Evolutionary conservation across 495 filamentous ascomycete genomes (phyloP), one percentile per base, ranked within the genome.

Genomic region (Aspergillus kassunensis): DNA sequence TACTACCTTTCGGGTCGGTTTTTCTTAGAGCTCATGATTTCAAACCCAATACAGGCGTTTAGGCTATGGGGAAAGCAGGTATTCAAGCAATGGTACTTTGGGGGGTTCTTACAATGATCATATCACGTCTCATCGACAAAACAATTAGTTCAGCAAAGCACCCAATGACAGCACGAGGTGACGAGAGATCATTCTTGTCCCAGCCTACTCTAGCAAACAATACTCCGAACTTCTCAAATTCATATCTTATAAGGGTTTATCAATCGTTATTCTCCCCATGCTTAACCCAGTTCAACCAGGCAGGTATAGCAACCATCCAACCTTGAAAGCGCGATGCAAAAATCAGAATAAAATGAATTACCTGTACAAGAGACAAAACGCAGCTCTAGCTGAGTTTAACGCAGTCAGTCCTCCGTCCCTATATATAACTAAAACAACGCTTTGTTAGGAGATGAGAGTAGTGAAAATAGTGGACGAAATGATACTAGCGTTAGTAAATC

Each of bases 371-470:
- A 41, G 19, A 24, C 37, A 41, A 12, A 41, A 13, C 30, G 10
- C 37, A 44, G 41, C 41, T 44, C 41, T 44, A 29, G 25, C 24
- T 33, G 24, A 27, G 33, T 6, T 19, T 20, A 30, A 31, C 42
- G 5, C 15, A 13, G 18, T 10, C 15, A 44, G 25, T 10, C 13
- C 16, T 9, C 25, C 42, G 33, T 19, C 23, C 41, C 10, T 44
- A 31, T 44, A 44, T 44, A 44, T 44, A 44, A n/a, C 4, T 33
- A 12, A 41, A 41, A 41, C 37, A 24, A 10, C 21, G 18, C 37
- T 24, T n/a, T 20, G 24, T 20, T 19, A 10, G 13, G 33, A 19
- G n/a, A 13, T 19, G 24, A 25, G 2, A 13, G 33, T 23, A 46
- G 20, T 24, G n/a, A n/a, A 15, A 25, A 9, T 42, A 25, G 18